Evolutionary conservation across 1,284 basidiomycete species (phyloP).

Genomic region (Cystobasidium pallidum): DNA sequence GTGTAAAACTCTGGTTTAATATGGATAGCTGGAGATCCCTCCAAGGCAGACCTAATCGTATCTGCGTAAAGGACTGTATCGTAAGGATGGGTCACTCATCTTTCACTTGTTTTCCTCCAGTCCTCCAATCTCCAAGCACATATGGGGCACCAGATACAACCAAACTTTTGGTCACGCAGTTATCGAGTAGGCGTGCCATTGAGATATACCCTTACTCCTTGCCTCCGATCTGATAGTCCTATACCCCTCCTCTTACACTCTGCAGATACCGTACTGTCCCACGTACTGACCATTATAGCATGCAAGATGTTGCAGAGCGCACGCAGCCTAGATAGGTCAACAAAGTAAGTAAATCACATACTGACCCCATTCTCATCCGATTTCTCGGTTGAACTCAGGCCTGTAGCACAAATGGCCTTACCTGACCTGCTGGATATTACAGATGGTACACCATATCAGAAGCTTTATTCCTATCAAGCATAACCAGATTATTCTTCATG

Average conservation of each 20-base stretch:
- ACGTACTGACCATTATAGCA: neutral
- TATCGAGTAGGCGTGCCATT: neutral
- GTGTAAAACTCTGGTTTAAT: neutral
- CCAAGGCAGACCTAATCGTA: no score
- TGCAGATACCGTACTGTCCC: neutral
- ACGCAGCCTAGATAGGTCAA: no score
- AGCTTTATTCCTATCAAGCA: constrained; percentile 29
- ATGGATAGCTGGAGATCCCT: no score
- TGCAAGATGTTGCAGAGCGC: neutral
- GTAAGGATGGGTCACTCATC: neutral
- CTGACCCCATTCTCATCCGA: no score
- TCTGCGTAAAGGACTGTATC: no score
- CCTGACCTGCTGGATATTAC: no score
- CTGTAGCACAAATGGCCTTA: no score
- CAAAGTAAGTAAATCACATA: neutral
- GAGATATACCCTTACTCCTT: neutral
- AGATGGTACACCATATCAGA: constrained; percentile 10
- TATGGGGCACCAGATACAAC: neutral
- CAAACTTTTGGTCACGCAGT: neutral
- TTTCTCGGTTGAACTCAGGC: no score
- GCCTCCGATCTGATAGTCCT: no score
- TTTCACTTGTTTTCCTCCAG: neutral
- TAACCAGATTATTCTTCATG: constrained; percentile 40
- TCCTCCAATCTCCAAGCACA: neutral
- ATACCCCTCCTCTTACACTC: no score